Conservation (phyloP, 352 stramenopile species). For the Phytophthora hybrid region DNA sequence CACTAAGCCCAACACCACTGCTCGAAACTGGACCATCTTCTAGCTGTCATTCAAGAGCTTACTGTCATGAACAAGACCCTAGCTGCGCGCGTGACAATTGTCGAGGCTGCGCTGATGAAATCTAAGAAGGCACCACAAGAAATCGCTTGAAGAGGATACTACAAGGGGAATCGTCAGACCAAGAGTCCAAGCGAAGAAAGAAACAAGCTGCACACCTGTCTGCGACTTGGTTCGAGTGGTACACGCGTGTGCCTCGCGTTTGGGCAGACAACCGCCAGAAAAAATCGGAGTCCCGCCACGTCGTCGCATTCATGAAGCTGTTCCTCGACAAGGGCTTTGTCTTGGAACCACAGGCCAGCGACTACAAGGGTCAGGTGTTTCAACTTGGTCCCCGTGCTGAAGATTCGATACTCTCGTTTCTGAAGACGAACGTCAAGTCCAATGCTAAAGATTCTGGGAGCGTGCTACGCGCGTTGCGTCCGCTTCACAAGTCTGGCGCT, state of each 20-base stretch:
- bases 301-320: constrained; percentile 37
- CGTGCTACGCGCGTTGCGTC: neutral
- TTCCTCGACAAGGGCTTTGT: neutral
- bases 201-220: constrained; percentile 19
- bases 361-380: too few species aligned
- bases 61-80: neutral
- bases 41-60: neutral
- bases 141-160: neutral
- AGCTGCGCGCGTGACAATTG: neutral
- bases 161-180: constrained; percentile 5
- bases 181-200: constrained; percentile 19
- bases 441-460: neutral
- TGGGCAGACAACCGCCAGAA: constrained; percentile 25
- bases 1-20: neutral
- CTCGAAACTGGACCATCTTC: neutral
- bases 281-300: constrained; percentile 24
- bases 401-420: neutral
- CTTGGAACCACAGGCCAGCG: too few species aligned
- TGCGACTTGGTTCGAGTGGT: constrained; percentile 24
- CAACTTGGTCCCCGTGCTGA: too few species aligned
- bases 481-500: neutral
- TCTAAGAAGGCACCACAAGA: too few species aligned
- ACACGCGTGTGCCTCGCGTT: constrained; percentile 4
- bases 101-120: neutral
- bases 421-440: neutral